Evolutionary conservation across 1,284 basidiomycete species (phyloP).

Genomic region (Malassezia furfur): DNA sequence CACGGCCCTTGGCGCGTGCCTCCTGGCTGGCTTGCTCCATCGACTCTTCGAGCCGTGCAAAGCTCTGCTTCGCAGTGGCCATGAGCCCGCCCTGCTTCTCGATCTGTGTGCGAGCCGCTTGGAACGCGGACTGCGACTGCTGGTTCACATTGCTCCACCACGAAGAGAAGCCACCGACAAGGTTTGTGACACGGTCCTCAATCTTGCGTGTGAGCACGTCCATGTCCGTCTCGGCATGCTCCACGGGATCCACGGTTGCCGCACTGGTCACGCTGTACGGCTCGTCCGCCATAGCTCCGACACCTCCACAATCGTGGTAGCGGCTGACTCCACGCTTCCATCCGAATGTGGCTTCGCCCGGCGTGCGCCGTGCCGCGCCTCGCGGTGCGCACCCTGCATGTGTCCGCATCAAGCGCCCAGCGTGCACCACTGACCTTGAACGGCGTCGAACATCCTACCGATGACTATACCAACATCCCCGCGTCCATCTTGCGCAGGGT

Average conservation of each 20-base stretch:
- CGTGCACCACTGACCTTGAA: neutral
- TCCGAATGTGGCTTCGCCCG: neutral
- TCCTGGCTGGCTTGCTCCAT: conserved; percentile 30
- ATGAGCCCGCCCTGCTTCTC: conserved; percentile 34
- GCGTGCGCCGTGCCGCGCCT: too few relatives aligned
- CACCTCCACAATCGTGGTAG: neutral
- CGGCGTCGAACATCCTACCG: conserved; percentile 55
- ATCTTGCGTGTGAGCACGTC: conserved; percentile 13
- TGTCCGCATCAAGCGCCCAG: too few relatives aligned
- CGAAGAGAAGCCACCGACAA: conserved; percentile 34
- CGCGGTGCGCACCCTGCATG: neutral
- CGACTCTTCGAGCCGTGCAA: conserved; percentile 29
- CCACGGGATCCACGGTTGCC: conserved; percentile 1
- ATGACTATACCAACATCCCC: conserved; percentile 75
- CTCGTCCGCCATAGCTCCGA: conserved; percentile 12
- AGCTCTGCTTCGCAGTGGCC: conserved; percentile 27
- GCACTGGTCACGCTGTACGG: conserved; percentile 4
- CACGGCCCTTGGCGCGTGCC: conserved; percentile 25
- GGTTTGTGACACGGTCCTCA: conserved; percentile 35
- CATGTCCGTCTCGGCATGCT: conserved; percentile 7
- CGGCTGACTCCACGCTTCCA: neutral
- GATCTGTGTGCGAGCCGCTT: conserved; percentile 27
- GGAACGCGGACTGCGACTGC: conserved; percentile 30
- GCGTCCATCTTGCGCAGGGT: conserved; percentile 70
- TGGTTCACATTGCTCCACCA: conserved; percentile 43